A percentile compares a stretch with the other conserved stretches of the same genome.
These are phyloP conservation scores for Daldinia vernicosa DNA, from an alignment of 495 filamentous ascomycete species.

Conservation along the genomic window DNA sequence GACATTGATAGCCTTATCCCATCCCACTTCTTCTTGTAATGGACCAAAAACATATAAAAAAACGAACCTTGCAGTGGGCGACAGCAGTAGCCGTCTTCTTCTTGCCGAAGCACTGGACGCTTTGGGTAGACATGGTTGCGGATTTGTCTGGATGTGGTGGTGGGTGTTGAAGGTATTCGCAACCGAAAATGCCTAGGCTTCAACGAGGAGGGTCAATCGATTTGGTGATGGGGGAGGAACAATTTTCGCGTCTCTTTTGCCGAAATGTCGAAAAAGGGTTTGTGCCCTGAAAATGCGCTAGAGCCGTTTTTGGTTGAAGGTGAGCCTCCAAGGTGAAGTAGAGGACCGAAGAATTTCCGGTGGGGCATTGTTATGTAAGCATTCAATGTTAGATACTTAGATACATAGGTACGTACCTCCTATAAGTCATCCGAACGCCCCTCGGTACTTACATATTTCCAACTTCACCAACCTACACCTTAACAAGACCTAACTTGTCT, in stretches of 20 bases:
- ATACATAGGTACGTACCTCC: not conserved
- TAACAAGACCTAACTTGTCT: not conserved
- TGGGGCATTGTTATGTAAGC: not conserved
- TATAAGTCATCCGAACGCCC: not conserved
- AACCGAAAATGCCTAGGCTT: constrained; percentile 35
- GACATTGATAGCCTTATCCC: constrained; percentile 1
- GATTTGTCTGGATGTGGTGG: constrained; percentile 17
- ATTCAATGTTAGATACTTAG: too few species aligned
- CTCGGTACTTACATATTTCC: too few species aligned
- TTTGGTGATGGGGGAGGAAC: constrained; percentile 33
- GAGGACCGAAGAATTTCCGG: constrained; percentile 38
- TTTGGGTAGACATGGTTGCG: constrained; percentile 78
- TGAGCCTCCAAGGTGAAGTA: constrained; percentile 2
- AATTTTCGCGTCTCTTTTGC: constrained; percentile 31
- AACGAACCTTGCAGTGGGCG: constrained; percentile 90
- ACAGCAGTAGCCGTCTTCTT: constrained; percentile 87
- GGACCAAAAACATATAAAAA: not conserved
- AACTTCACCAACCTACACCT: not conserved
- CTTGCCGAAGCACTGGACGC: constrained; percentile 95
- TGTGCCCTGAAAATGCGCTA: constrained; percentile 46
- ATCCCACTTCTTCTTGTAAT: not conserved
- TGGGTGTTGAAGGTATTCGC: constrained; percentile 40
- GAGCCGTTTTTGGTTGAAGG: constrained; percentile 21
- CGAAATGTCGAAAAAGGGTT: constrained; percentile 42
- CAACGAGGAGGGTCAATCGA: constrained; percentile 10